Percentiles rank a stretch among this genome's conserved stretches.
These are phyloP conservation scores for Bryoerythrophyllum caledonicum DNA, from an alignment of 225 moss, liverwort and hornwort species.

Conservation along the genomic window DNA sequence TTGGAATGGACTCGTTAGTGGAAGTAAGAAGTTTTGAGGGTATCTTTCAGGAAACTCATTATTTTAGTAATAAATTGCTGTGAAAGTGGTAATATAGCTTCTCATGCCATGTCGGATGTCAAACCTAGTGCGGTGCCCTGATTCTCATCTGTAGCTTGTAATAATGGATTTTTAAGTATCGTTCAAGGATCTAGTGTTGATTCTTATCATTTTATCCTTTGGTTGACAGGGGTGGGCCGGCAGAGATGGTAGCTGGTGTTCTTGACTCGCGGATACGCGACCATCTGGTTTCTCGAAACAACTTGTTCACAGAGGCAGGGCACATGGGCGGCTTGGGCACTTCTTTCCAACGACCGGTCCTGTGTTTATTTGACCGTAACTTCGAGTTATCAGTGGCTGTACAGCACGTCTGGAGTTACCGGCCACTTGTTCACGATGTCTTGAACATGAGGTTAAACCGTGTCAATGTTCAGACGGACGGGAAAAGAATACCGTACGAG, in stretches of 20 bases:
- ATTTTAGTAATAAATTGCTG: not conserved
- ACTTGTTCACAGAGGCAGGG: slow-evolving; percentile 94
- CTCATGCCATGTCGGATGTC: not conserved
- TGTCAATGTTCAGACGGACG: slow-evolving; percentile 77
- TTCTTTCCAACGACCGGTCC: slow-evolving; percentile 91
- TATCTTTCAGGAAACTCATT: not conserved
- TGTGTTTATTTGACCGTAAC: slow-evolving; percentile 93
- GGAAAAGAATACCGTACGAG: slow-evolving; percentile 78
- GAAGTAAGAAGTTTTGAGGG: slow-evolving; percentile 1
- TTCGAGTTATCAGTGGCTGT: slow-evolving; percentile 95
- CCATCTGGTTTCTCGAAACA: slow-evolving; percentile 93
- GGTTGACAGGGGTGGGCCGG: slow-evolving; percentile 79
- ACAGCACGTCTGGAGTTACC: slow-evolving; percentile 95
- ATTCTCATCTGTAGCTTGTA: not conserved
- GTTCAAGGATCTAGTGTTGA: not conserved
- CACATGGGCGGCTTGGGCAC: slow-evolving; percentile 64
- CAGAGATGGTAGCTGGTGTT: slow-evolving; percentile 90
- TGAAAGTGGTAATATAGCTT: not conserved
- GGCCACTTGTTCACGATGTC: slow-evolving; percentile 93
- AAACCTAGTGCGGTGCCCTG: not conserved
- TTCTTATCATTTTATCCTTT: slow-evolving; percentile 18
- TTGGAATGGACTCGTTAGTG: slow-evolving; percentile 19
- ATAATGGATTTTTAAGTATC: not conserved
- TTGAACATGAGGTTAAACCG: slow-evolving; percentile 95
- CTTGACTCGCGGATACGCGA: slow-evolving; percentile 85